Base-by-base conservation (phyloP, 208 protist genomes). In the Leishmania arabica region DNA sequence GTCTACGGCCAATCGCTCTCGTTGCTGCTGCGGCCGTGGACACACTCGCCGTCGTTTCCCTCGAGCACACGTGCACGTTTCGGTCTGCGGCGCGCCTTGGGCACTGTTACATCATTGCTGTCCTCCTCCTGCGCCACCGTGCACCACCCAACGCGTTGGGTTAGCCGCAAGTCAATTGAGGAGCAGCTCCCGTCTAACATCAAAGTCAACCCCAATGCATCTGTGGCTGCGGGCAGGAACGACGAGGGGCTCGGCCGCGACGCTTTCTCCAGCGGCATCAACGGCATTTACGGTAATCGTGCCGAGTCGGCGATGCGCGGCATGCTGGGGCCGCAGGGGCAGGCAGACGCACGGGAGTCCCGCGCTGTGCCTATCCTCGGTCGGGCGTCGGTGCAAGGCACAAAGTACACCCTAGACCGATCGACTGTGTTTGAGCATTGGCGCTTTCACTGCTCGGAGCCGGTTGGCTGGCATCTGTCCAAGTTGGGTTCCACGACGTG, bases 351-450 rank as follows among this genome's bases (percentile, higher is more conserved):
- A 17, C 86, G 90, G 7, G 91, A 97, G 79, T 93, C 92, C 5
- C 92, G 91, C 76, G 94, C 94, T 2, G 66, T 97, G 0, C 94
- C 94, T 6, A 97, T 97, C 78, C 86, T 92, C 24, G 94, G 94
- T 64, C 87, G 87, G 58, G 94, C 94, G 47, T 88, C 91, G 11
- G 90, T 92, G 74, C 72, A 89, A 34, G 94, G 92, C 56, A 97
- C 94, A 19, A 83, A 88, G 65, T 96, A 95, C 85, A 97, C 94
- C 9, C 81, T 94, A 58, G 84, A 93, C 66, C 90, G 94, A 40
- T 96, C 92, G 31, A 97, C 94, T 13, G 90, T 93, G 13, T 97
- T 97, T 79, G 94, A 97, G 78, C 82, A 96, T 79, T 97, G 92
- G 92, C 80, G 86, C 66, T 89, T 93, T 78, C 79, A 86, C 58